Evolutionary conservation across 2,329 filamentous ascomycete genomes (phyloP), one percentile per base, ranked within the genome.

Genomic region (Aspergillus sp.): DNA sequence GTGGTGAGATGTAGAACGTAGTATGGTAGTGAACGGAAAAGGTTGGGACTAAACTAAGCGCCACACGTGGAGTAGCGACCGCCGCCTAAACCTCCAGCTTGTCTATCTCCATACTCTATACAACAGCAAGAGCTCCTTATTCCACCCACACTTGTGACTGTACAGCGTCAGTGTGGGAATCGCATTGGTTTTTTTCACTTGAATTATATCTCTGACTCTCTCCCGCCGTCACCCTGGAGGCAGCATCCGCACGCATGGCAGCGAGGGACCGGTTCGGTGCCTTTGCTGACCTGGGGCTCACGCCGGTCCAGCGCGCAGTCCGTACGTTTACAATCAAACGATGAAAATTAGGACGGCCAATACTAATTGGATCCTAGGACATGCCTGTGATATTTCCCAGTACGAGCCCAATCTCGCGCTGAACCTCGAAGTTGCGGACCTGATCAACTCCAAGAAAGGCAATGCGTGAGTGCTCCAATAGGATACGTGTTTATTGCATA

Each of bases 381-480:
- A 90, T 73, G 91, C 93, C 56, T 97, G 93, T 76, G 94, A 93
- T 63, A 89, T 93, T 45, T 88, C 95, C 68, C 96, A 97, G 74
- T 96, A 90, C 76, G 93, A 98, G 75, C 91, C 93, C 53, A 97
- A 98, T 66, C 85, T 98, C 47, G 93, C 90, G 49, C 77, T 98
- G 55, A 94, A 93, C 66, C 87, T 98, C 66, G 93, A 98, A 78
- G 95, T 98, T 62, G 79, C 90, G 61, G 93, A 98, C 74, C 75
- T 97, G 62, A 88, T 98, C 76, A 98, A 98, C 72, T 85, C 85
- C 63, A 98, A 97, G 77, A 97, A 97, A 75, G 91, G 91, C 64
- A 88, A 86, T 70, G 85, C 90, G 73, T 82, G 74, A 67, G 78
- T 67, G 12, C 7, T 30, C 23, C 43, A 17, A 39, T 30, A 25